These are phyloP conservation scores for Cytospora piceicola DNA, from an alignment of 2,329 filamentous ascomycete genomes.

Conservation along the genomic window DNA sequence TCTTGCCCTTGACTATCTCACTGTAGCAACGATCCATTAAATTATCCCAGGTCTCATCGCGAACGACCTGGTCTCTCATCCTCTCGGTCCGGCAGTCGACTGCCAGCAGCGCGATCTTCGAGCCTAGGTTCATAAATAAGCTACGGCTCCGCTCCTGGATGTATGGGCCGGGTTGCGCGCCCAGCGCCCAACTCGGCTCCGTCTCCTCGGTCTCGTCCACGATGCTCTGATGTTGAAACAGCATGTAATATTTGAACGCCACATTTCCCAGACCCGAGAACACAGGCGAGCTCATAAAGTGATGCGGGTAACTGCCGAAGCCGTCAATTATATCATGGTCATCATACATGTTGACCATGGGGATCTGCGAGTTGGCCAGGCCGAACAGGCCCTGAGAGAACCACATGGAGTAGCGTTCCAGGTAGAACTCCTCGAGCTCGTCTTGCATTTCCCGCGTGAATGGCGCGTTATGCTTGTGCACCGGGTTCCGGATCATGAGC, in stretches of 20 bases:
- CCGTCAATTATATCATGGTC: conserved; percentile 93
- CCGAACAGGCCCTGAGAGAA: conserved; percentile 94
- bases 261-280: conserved; percentile 88
- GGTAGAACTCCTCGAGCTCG: conserved; percentile 85
- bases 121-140: conserved; percentile 81
- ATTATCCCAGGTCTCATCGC: conserved; percentile 79
- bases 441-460: conserved; percentile 84
- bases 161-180: conserved; percentile 80
- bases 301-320: conserved; percentile 88
- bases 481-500: conserved; percentile 77
- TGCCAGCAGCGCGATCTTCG: conserved; percentile 78
- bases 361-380: conserved; percentile 92
- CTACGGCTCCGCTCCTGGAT: conserved; percentile 86
- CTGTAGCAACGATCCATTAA: conserved; percentile 84
- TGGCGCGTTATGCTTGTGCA: conserved; percentile 76
- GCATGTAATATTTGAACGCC: conserved; percentile 98
- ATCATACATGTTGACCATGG: conserved; percentile 98
- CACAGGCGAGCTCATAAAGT: conserved; percentile 88
- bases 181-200: conserved; percentile 92
- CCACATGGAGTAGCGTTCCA: conserved; percentile 89
- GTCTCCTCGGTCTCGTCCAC: conserved; percentile 76
- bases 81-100: conserved; percentile 92
- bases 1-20: conserved; percentile 81
- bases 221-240: conserved; percentile 96
- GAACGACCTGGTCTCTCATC: conserved; percentile 79